These are phyloP conservation scores for Tilletia horrida DNA, from an alignment of 1,284 basidiomycete genomes.

Conservation along the genomic window DNA sequence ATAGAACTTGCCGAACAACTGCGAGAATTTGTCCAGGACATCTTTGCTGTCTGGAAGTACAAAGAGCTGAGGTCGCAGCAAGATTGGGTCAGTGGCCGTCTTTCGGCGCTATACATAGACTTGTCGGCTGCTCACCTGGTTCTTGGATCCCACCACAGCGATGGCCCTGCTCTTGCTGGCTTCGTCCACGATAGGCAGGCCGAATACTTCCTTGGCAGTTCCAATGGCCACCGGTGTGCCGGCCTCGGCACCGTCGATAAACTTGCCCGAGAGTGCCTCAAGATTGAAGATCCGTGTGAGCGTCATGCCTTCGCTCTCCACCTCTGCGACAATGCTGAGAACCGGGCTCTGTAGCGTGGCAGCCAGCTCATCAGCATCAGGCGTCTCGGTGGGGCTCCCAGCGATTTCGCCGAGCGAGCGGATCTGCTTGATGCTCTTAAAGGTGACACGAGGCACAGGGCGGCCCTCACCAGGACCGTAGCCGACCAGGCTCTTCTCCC, in stretches of 20 bases:
- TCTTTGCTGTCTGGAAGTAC: not conserved
- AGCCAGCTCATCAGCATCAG: not conserved
- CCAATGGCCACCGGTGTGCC: constrained; percentile 26
- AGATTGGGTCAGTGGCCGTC: not conserved
- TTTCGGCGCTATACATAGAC: not conserved
- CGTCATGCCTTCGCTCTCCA: constrained; percentile 29
- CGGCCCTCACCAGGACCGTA: constrained; percentile 48
- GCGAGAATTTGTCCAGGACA: not conserved
- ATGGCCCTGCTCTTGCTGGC: constrained; percentile 20
- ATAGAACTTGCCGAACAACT: constrained; percentile 25
- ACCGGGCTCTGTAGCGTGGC: constrained; percentile 26
- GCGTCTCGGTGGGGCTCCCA: not conserved
- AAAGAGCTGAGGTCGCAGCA: not conserved
- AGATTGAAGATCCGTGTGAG: constrained; percentile 50
- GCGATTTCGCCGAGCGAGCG: constrained; percentile 33
- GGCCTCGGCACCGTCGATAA: constrained; percentile 28
- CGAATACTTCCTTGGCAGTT: constrained; percentile 35
- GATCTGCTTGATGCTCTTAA: constrained; percentile 42
- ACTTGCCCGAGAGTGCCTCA: constrained; percentile 49
- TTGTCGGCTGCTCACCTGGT: constrained; percentile 9
- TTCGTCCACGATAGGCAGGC: constrained; percentile 38
- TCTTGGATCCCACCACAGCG: not conserved
- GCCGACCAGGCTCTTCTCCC: constrained; percentile 51
- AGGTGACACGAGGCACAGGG: constrained; percentile 34
- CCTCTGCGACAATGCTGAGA: constrained; percentile 45